Evolutionary conservation across 164 flowering plant genomes (phyloP), one percentile per base, ranked within the genome.

Genomic region (Aristolochia californica): DNA sequence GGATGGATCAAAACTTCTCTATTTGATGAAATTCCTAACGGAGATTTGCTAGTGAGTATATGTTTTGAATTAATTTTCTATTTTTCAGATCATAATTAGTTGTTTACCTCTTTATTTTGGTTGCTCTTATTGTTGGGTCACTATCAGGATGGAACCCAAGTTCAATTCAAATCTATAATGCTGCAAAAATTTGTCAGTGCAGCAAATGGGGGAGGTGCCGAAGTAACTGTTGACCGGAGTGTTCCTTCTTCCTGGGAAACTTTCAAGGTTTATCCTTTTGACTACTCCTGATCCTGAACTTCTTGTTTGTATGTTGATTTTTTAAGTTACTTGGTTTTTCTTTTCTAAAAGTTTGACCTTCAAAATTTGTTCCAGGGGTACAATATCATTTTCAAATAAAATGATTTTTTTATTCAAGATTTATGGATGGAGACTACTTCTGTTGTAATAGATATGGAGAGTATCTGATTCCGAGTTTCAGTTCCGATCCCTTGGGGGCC

Each of bases 1-100:
- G 93, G 95, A 48, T 90, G 95, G 95, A 85, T 87, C 55, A 90
- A 85, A 59, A 90, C 97, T 66, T 80, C 93, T 55, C 74, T 90
- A 17, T 90, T 90, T 65, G 91, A 87, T 66, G 91, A 65, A 44
- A 87, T 90, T 71, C 79, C 83, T 58, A 87, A 87, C 60, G 81
- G 91, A 50, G 93, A 90, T 66, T 87, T 87, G 93, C 87, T 90
- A 68, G 97, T 90, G 62, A 77, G 88, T 61, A 18, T 51, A 34
- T 34, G 1, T 45, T 43, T n/a, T 61, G 10, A 34, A 5, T 55
- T n/a, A 18, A 26, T 58, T 49, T 67, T 20, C 38, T 2, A 1
- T 24, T 23, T 26, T 16, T 34, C 7, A 12, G 40, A 34, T 34
- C 40, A 34, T 1, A 34, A 34, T 34, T 12, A 34, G 1, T 34